Evolutionary conservation across 768 basidiomycete species (phyloP).

Genomic region (Harrya chromipes): DNA sequence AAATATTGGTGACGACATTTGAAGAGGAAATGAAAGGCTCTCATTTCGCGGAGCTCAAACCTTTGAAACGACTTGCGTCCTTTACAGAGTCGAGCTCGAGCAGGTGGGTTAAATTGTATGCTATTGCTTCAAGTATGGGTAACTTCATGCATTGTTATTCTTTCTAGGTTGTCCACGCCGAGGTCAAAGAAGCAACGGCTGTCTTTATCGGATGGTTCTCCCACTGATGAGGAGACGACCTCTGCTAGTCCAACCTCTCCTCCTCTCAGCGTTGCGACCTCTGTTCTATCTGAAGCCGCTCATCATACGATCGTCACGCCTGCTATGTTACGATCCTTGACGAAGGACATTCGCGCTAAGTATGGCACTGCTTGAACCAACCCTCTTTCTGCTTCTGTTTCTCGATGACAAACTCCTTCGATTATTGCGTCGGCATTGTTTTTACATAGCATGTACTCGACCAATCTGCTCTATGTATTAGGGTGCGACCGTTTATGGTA

Average conservation of each 20-base stretch:
- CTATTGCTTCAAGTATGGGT: neutral
- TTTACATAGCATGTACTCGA: slow-evolving; percentile 7
- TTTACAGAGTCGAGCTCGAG: slow-evolving; percentile 39
- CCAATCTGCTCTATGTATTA: neutral
- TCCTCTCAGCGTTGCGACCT: slow-evolving; percentile 47
- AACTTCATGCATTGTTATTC: neutral
- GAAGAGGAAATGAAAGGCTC: slow-evolving; percentile 38
- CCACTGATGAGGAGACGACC: slow-evolving; percentile 31
- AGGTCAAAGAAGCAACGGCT: slow-evolving; percentile 44
- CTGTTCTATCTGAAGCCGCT: slow-evolving; percentile 34
- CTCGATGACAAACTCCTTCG: slow-evolving; percentile 4
- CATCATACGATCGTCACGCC: slow-evolving; percentile 46
- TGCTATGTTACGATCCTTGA: slow-evolving; percentile 54
- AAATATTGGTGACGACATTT: slow-evolving; percentile 30
- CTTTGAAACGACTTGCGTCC: slow-evolving; percentile 45
- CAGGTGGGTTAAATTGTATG: slow-evolving; percentile 34
- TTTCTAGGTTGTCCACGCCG: slow-evolving; percentile 24
- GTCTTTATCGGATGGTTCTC: slow-evolving; percentile 34
- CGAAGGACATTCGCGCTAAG: slow-evolving; percentile 30
- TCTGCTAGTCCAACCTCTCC: slow-evolving; percentile 32
- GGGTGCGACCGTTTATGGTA: slow-evolving; percentile 17
- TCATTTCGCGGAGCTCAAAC: slow-evolving; percentile 41
- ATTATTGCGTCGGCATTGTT: neutral
- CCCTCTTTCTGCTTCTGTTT: slow-evolving; percentile 2
- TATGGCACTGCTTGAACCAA: slow-evolving; percentile 19